Base-by-base conservation (phyloP, 1,284 basidiomycete species). In the Singerocomus rubriflavus region DNA sequence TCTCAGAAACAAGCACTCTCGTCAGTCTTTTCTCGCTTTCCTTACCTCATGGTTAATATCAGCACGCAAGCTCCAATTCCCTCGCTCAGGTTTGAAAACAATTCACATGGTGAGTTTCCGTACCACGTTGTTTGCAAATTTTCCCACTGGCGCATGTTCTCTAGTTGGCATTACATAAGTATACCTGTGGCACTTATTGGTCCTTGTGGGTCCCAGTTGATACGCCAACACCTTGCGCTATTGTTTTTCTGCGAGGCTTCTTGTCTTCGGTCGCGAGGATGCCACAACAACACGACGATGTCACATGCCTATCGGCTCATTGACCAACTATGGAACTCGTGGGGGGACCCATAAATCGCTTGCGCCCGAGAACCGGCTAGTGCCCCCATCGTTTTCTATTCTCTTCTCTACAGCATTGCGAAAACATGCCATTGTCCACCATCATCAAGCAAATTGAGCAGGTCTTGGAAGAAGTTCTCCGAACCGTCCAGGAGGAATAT, bases 231-330 rank as follows among this genome's bases (percentile, higher is more conserved):
- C 48, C 36, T 39, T n/a, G 16, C 7, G 32, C 7, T 62, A 42
- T 61, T 61, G 57, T 61, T 37, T 55, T 48, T 43, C 39, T 1
- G 17, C 27, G 5, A 16, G 16, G 6, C 21, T 40, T 7, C 52
- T 62, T 64, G 17, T 61, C 25, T 30, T 57, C 37, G 35, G 60
- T 61, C 29, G 51, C 48, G 38, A 64, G 44, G 61, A 37, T 33
- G 33, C 38, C 48, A 52, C 50, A 48, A 34, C 47, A 49, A 37
- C 32, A 36, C 21, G 21, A 51, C 34, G 17, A 10, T 6, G 30
- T 4, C 21, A 26, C 42, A 46, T 27, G 27, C 14, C 29, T 25
- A 16, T 44, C 36, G 27, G 34, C 44, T 25, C 21, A 31, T 16
- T 9, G 38, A n/a, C 42, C 51, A 40, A 32, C 34, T 29, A 53